Percentiles rank a stretch among this genome's conserved stretches.
Conservation (phyloP, 495 filamentous ascomycete species). For the Annulohypoxylon maeteangense region DNA sequence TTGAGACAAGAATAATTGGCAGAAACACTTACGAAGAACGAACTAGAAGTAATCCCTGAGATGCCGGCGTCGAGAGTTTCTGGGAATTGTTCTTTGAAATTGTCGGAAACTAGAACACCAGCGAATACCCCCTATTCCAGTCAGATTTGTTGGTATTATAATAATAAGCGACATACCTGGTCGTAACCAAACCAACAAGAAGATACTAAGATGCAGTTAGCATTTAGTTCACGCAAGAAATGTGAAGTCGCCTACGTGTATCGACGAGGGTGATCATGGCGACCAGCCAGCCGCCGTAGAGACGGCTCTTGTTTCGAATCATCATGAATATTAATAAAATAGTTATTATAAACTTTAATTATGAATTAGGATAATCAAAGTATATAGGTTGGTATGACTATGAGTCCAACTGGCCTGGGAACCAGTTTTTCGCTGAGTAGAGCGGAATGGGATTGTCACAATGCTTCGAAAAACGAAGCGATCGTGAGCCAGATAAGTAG, state of each 20-base stretch:
- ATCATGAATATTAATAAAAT: constrained; percentile 5
- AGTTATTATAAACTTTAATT: neutral
- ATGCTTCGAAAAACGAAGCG: neutral
- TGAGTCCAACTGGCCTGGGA: neutral
- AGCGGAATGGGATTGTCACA: neutral
- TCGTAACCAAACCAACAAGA: constrained; percentile 45
- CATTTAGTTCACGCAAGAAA: neutral
- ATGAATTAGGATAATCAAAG: neutral
- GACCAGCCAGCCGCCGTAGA: constrained; percentile 38
- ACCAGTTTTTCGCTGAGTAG: neutral
- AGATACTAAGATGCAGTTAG: constrained; percentile 34
- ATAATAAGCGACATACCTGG: constrained; percentile 30
- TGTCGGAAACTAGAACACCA: constrained; percentile 50
- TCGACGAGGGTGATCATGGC: constrained; percentile 46
- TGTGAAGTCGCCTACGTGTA: constrained; percentile 29
- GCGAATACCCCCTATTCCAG: constrained; percentile 52
- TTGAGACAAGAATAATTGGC: too few relatives aligned
- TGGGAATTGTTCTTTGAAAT: constrained; percentile 46
- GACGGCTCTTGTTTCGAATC: constrained; percentile 29
- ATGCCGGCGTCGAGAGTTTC: constrained; percentile 35
- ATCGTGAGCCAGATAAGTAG: neutral
- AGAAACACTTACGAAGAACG: constrained; percentile 53
- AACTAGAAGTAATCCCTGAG: constrained; percentile 52
- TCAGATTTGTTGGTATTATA: neutral
- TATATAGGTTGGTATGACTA: neutral